These are phyloP conservation scores for Coemansia sp. DNA, from an alignment of 192 early-diverging fungal species.

Conservation along the genomic window DNA sequence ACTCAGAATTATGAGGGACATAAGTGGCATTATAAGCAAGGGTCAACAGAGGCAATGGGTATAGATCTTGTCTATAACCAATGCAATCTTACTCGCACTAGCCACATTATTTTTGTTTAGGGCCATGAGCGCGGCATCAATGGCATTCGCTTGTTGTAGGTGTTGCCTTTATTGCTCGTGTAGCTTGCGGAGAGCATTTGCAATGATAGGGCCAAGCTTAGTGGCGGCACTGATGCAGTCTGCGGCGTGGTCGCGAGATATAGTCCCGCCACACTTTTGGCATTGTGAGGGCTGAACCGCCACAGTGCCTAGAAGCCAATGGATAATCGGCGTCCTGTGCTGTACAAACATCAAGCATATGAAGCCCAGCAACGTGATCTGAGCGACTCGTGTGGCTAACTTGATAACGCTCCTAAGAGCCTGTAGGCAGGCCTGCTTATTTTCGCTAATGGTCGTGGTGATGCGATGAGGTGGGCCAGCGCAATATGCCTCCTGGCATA, in stretches of 20 bases:
- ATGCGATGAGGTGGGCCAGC: not conserved
- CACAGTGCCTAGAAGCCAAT: slow-evolving; percentile 5
- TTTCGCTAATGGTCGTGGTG: not conserved
- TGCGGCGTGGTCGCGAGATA: too few species aligned
- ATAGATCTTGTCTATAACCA: not conserved
- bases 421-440: not conserved
- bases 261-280: not conserved
- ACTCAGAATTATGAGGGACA: too few species aligned
- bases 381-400: not conserved
- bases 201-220: not conserved
- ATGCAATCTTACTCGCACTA: not conserved
- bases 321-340: slow-evolving; percentile 6
- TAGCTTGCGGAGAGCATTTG: not conserved
- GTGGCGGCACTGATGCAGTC: too few species aligned
- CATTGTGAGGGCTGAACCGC: not conserved
- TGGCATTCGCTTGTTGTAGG: not conserved
- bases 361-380: not conserved
- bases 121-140: not conserved
- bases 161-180: not conserved
- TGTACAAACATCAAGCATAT: not conserved
- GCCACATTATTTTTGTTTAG: too few species aligned
- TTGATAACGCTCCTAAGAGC: not conserved
- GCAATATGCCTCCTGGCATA: not conserved
- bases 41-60: not conserved
- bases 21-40: not conserved